Evolutionary conservation across 2,329 filamentous ascomycete genomes (phyloP), one percentile per base, ranked within the genome.

Genomic region (Fusarium mundagurra): DNA sequence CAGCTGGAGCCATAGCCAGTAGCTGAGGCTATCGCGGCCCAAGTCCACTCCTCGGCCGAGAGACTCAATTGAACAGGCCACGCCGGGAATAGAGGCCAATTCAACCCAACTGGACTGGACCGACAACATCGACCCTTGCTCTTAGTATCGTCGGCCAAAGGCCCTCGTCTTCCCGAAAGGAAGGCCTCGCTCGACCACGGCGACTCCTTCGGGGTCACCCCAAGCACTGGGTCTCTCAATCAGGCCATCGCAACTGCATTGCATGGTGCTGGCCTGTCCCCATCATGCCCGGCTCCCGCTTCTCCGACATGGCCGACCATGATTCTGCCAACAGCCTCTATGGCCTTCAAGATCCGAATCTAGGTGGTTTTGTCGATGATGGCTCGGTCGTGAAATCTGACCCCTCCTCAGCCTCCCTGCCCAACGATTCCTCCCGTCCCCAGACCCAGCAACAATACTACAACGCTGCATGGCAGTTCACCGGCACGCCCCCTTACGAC

Each of bases 391-490:
- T 80, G 78, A 81, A 80, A 62, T 72, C 79, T 22, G 77, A 82
- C 73, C 79, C 78, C 69, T 78, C 79, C 67, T 77, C 77, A 65
- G 68, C 72, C 60, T 72, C 73, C 55, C 61, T 76, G 71, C 73
- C 73, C 75, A 80, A 80, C 72, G 76, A 83, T 78, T 80, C 79
- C 64, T 80, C 81, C 73, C 72, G 72, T 76, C 82, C 76, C 79
- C 84, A 58, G 79, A 78, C 73, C 77, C 79, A 77, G 76, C 73
- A 77, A 69, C 75, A 74, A 65, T 74, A 80, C 70, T 82, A 82
- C 77, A 76, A 81, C 76, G 77, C 84, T 61, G 79, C 85, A 80
- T 89, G 87, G 87, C 78, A 82, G 72, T 88, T 88, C 73, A 84
- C 85, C 68, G 84, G 84, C 77, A 84, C 84, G 18, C 84, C 86